phyloP scores from a whole-genome alignment of 768 basidiomycete species.

The Holtermanniella nyarrowii region DNA sequence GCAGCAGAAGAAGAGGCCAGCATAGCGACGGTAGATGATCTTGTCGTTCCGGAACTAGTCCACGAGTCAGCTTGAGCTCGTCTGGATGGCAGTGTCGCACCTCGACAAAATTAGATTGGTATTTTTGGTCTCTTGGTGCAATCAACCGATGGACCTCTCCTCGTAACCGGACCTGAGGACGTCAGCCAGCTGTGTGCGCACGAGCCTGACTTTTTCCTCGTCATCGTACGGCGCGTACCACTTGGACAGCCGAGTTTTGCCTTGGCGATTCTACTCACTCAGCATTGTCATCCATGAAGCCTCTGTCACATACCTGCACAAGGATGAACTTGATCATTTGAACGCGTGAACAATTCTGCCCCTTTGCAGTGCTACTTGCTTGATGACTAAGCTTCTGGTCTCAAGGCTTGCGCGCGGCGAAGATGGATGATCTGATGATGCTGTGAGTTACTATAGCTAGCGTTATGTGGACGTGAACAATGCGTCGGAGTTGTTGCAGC shows the following conservation, averaged over 20 bases:
- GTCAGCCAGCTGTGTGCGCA: neutral
- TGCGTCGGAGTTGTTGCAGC: too few relatives aligned
- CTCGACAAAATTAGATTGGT: slow-evolving; percentile 98
- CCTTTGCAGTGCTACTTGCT: too few relatives aligned
- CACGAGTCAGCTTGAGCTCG: neutral
- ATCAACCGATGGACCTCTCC: slow-evolving; percentile 95
- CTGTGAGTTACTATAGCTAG: too few relatives aligned
- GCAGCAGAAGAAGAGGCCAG: slow-evolving; percentile 93
- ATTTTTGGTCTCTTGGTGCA: slow-evolving; percentile 94
- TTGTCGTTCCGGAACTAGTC: slow-evolving; percentile 94
- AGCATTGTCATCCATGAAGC: too few relatives aligned
- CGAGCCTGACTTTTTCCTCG: slow-evolving; percentile 74
- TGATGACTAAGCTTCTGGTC: too few relatives aligned
- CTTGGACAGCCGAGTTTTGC: slow-evolving; percentile 91
- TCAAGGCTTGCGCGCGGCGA: too few relatives aligned
- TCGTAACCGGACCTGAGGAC: slow-evolving; percentile 69
- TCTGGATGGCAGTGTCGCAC: slow-evolving; percentile 44
- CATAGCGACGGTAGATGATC: slow-evolving; percentile 91
- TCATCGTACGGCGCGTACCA: slow-evolving; percentile 99
- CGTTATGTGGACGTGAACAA: too few relatives aligned
- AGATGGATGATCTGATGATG: too few relatives aligned
- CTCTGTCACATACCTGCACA: slow-evolving; percentile 56
- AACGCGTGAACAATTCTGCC: too few relatives aligned
- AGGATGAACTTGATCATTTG: slow-evolving; percentile 94
- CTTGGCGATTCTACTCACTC: slow-evolving; percentile 95